These are phyloP conservation scores for Neoscytalidium dimidiatum DNA, from an alignment of 2,329 filamentous ascomycete genomes.

Conservation along the genomic window DNA sequence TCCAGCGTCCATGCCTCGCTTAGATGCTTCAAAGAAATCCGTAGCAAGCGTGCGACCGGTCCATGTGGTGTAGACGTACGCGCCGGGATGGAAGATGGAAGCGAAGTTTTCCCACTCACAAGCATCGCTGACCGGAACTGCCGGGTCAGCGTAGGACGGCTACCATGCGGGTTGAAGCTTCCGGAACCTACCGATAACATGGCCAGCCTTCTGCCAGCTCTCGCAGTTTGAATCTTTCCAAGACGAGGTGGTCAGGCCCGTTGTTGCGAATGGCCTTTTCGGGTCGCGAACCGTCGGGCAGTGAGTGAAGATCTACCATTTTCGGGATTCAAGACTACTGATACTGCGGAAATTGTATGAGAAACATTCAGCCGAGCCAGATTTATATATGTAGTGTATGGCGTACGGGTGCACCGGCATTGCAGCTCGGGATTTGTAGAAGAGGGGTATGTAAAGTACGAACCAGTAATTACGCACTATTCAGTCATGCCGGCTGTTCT, in stretches of 20 bases:
- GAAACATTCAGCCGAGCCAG: too few species aligned
- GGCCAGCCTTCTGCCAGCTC: not conserved
- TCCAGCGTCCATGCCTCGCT: conserved; percentile 44
- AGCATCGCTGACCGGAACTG: conserved; percentile 44
- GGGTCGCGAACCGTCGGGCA: not conserved
- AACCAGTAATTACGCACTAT: too few species aligned
- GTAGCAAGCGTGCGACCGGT: conserved; percentile 47
- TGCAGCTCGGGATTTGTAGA: too few species aligned
- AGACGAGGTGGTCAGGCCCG: not conserved
- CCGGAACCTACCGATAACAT: not conserved
- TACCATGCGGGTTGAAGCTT: not conserved
- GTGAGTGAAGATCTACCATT: too few species aligned
- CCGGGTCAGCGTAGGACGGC: not conserved
- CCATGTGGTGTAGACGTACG: conserved; percentile 55
- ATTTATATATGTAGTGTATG: too few species aligned
- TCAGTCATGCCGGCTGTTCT: too few species aligned
- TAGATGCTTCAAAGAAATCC: conserved; percentile 44
- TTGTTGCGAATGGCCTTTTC: not conserved
- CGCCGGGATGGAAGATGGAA: conserved; percentile 53
- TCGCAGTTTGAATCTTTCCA: not conserved
- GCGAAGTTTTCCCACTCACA: conserved; percentile 56
- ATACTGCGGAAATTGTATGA: too few species aligned
- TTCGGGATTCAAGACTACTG: too few species aligned
- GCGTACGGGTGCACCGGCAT: too few species aligned
- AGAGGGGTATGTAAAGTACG: too few species aligned